Base-by-base conservation (phyloP, 208 protist species). In the Naegleria lovaniensis region DNA sequence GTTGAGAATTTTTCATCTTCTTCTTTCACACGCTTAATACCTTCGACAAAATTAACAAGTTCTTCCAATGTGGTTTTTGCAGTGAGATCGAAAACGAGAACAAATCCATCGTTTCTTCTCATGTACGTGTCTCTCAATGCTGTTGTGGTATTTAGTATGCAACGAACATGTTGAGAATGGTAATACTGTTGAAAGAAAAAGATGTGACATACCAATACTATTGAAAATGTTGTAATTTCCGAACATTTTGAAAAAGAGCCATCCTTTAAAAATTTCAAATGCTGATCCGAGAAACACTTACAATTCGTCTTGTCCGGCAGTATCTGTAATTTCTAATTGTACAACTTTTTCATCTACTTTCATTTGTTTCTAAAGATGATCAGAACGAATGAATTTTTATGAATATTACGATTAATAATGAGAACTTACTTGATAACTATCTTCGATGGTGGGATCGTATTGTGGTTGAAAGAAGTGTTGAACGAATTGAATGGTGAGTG, bases 291-390 rank as follows among this genome's bases (percentile, higher is more conserved):
- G 7, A 48, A 48, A 48, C 43, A 48, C 43, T 48, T 48, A 48
- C 43, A 48, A 48, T 48, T 48, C 43, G 7, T 48, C 43, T 48
- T 48, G 92, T 29, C 96, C 96, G 2, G 96, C 96, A 36, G 96
- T 97, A 93, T 97, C 96, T 29, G 97, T n/a, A 87, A 97, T 96
- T 75, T 97, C 95, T 33, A 98, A 90, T 22, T 93, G 88, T 19
- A 89, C 92, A 19, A 58, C 58, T 33, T 94, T 89, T 39, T 93
- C 93, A 93, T 97, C 95, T 36, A 98, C 93, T 33, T 75, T 86
- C 3, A 95, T 92, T 43, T 94, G 88, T 88, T 96, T 95, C 9
- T 92, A 85, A 9, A 48, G n/a, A n/a, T n/a, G n/a, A n/a, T n/a
- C n/a, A n/a, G n/a, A n/a, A n/a, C n/a, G n/a, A n/a, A n/a, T n/a